Evolutionary conservation across 2,329 filamentous ascomycete species (phyloP).

Genomic region (Cordyceps tenuipes): DNA sequence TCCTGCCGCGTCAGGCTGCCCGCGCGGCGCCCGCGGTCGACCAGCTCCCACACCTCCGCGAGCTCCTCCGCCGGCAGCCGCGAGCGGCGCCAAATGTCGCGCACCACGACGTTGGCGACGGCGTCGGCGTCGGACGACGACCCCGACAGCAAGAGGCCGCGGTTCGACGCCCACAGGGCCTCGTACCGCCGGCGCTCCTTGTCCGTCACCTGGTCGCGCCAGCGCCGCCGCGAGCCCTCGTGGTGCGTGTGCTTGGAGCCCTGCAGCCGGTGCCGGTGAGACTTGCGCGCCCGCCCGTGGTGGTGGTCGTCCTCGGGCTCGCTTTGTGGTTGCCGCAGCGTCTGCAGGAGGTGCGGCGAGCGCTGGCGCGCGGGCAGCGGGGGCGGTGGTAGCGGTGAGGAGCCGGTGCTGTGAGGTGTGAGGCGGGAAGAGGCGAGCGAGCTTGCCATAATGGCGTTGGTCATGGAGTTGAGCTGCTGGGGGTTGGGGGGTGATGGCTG

Average conservation of each 20-base stretch:
- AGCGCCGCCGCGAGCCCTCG: conserved; percentile 65
- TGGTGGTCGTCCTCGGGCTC: conserved; percentile 49
- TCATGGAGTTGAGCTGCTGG: conserved; percentile 56
- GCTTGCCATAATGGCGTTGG: conserved; percentile 67
- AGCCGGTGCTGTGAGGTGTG: conserved; percentile 32
- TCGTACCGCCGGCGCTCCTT: conserved; percentile 74
- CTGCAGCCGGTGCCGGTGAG: conserved; percentile 44
- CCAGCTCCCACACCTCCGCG: conserved; percentile 69
- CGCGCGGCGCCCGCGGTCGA: conserved; percentile 44
- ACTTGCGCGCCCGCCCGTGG: conserved; percentile 41
- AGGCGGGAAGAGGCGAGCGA: conserved; percentile 59
- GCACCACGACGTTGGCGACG: conserved; percentile 59
- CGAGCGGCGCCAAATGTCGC: conserved; percentile 68
- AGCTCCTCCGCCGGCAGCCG: conserved; percentile 60
- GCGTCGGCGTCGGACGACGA: conserved; percentile 42
- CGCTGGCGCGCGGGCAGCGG: conserved; percentile 35
- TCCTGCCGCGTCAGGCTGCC: conserved; percentile 58
- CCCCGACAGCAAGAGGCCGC: conserved; percentile 44
- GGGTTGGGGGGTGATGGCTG: conserved; percentile 24
- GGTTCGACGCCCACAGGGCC: conserved; percentile 77
- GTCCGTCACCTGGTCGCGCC: conserved; percentile 66
- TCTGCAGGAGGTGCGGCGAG: conserved; percentile 53
- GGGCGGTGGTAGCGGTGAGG: conserved; percentile 24
- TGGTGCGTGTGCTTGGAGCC: conserved; percentile 61
- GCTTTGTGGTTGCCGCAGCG: conserved; percentile 50